Evolutionary conservation across 345 rosid species (phyloP).

Genomic region (Barbarea vulgaris): DNA sequence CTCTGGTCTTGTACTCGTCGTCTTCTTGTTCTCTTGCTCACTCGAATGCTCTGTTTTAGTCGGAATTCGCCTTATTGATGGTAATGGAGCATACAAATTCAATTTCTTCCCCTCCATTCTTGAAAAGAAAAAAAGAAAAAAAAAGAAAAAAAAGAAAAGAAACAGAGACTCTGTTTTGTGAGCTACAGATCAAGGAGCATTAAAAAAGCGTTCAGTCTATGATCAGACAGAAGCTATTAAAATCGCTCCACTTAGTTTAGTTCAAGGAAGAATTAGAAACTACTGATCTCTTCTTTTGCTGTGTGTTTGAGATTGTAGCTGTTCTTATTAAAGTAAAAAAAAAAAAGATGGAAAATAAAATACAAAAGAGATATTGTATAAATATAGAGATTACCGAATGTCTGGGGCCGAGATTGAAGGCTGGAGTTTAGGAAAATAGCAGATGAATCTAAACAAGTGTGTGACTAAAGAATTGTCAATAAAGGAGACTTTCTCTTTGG

Average conservation of each 20-base stretch:
- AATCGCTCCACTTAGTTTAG: constrained; percentile 3
- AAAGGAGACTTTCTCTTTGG: constrained; percentile 18
- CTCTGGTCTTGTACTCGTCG: constrained; percentile 33
- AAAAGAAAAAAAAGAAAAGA: not conserved
- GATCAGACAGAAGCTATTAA: not conserved
- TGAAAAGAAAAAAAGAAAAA: not conserved
- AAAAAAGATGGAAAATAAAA: not conserved
- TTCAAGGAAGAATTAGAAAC: constrained; percentile 13
- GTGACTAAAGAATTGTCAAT: constrained; percentile 37
- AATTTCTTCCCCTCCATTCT: constrained; percentile 72
- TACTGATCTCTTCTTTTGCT: constrained; percentile 6
- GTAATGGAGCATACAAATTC: constrained; percentile 78
- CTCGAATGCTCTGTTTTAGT: not conserved
- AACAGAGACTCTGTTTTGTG: not conserved
- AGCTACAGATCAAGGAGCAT: not conserved
- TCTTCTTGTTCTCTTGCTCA: constrained; percentile 17
- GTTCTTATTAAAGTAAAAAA: constrained; percentile 18
- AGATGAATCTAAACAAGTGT: constrained; percentile 28
- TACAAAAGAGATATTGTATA: not conserved
- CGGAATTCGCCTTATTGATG: constrained; percentile 67
- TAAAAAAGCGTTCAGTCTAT: not conserved
- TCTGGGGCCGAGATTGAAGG: constrained; percentile 41
- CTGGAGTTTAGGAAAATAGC: constrained; percentile 40
- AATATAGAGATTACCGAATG: constrained; percentile 24
- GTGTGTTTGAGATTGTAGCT: constrained; percentile 22